Evolutionary conservation across 2,329 filamentous ascomycete genomes (phyloP), one percentile per base, ranked within the genome.

Genomic region (Cladophialophora psammophila): DNA sequence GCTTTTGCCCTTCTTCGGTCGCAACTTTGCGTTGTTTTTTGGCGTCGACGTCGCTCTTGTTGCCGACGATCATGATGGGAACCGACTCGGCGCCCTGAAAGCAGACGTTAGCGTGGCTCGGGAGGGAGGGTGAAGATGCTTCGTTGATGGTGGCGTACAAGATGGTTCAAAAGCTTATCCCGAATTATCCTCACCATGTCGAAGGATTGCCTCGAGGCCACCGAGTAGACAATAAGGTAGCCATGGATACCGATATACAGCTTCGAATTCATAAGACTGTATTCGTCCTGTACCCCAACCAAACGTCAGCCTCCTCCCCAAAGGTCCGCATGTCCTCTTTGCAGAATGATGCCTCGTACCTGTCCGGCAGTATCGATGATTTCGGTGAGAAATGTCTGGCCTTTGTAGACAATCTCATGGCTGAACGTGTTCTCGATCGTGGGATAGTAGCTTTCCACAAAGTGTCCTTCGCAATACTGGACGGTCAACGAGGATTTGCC

Each of bases 381-480:
- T 82, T 99, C 95, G 12, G 94, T 97, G 60, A 92, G 89, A 80
- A 90, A 99, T 72, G 98, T 95, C 80, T 97, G 93, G 59, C 91
- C 91, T 80, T 95, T 96, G 80, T 91, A 91, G 75, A 92, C 91
- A 79, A 99, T 97, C 73, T 93, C 90, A 80, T 96, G 96, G 84
- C 91, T 96, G 79, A 99, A 99, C 2, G 94, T 98, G 80, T 98
- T 99, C 80, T 99, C 95, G 76, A 99, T 98, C 48, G 95, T 99
- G 40, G 95, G 95, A 80, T 99, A 99, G 82, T 99, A 99, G 80
- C 92, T 96, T 80, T 99, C 95, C 76, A 99, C 94, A 78, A 99
- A 99, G 82, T 97, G 94, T 70, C 93, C 93, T 78, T 99, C 95
- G 77, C 97, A 94, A 77, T 95, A 98, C 78, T 94, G 94, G 56